Percentiles rank a stretch among this genome's conserved stretches.
Conservation (phyloP, 805 yeast species). For the Pichia sporocuriosa region DNA sequence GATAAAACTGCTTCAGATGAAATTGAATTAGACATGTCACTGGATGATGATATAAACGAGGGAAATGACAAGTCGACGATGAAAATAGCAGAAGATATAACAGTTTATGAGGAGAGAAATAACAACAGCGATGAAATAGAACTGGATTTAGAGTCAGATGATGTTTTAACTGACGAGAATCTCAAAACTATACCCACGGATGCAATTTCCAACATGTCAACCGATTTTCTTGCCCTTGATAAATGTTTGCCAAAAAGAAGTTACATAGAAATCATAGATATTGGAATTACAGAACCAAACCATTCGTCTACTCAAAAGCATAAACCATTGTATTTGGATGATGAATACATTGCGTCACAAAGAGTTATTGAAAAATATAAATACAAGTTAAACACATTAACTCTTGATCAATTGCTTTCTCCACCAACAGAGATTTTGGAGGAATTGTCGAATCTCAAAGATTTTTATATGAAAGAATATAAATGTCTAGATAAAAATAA, state of each 20-base stretch:
- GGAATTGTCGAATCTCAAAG: conserved; percentile 12
- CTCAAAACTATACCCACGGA: too few relatives aligned
- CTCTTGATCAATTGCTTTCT: conserved; percentile 10
- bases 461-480: conserved; percentile 2
- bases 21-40: conserved; percentile 11
- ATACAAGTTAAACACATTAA: conserved; percentile 10
- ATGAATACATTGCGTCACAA: conserved; percentile 27
- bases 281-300: conserved; percentile 28
- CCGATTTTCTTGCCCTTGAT: conserved; percentile 69
- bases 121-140: conserved; percentile 29
- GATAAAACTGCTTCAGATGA: conserved; percentile 8
- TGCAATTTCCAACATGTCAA: too few relatives aligned
- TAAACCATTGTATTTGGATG: conserved; percentile 29
- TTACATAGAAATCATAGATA: conserved; percentile 46
- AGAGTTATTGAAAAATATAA: conserved; percentile 18
- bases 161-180: too few relatives aligned
- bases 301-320: conserved; percentile 20
- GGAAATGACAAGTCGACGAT: too few relatives aligned
- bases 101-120: background rate
- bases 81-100: background rate
- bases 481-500: conserved; percentile 3
- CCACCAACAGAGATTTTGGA: conserved; percentile 14
- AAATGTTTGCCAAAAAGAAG: conserved; percentile 67
- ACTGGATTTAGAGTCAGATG: conserved; percentile 22
- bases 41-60: background rate